Percentiles rank a stretch among this genome's conserved stretches.
These are phyloP conservation scores for Corchorus olitorius DNA, from an alignment of 345 rosid genomes.

Conservation along the genomic window DNA sequence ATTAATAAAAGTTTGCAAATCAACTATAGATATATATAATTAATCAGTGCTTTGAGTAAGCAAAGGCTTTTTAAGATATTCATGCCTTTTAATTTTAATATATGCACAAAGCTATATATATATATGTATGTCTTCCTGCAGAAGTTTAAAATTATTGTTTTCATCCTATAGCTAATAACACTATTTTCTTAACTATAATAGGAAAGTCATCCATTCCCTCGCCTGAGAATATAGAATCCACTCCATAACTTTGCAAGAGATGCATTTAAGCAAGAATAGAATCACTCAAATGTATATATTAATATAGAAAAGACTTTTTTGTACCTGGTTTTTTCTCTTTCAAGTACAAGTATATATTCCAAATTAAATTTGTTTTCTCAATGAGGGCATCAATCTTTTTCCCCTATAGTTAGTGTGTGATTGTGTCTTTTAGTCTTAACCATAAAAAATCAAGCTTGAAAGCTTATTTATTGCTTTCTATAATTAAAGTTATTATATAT, in stretches of 20 bases:
- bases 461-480: conserved; percentile 30
- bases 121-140: conserved; percentile 14
- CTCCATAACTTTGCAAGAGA: conserved; percentile 9
- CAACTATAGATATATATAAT: neutral
- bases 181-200: conserved; percentile 5
- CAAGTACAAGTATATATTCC: conserved; percentile 48
- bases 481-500: conserved; percentile 29
- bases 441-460: conserved; percentile 23
- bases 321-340: conserved; percentile 23
- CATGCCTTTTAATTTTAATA: neutral
- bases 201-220: conserved; percentile 23
- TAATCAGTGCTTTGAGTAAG: neutral
- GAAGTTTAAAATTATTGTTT: conserved; percentile 5
- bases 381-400: conserved; percentile 46
- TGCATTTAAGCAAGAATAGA: conserved; percentile 21
- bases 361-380: neutral
- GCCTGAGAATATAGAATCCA: conserved; percentile 20
- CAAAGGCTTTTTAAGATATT: neutral
- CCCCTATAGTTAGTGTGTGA: conserved; percentile 17
- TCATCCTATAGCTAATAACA: too few species aligned
- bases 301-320: conserved; percentile 18
- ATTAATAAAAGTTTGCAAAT: neutral
- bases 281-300: too few species aligned
- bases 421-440: conserved; percentile 19
- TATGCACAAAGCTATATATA: conserved; percentile 14